Evolutionary conservation across 441 rosid genomes (phyloP).

Genomic region (Bocquillonia castaneifolia): DNA sequence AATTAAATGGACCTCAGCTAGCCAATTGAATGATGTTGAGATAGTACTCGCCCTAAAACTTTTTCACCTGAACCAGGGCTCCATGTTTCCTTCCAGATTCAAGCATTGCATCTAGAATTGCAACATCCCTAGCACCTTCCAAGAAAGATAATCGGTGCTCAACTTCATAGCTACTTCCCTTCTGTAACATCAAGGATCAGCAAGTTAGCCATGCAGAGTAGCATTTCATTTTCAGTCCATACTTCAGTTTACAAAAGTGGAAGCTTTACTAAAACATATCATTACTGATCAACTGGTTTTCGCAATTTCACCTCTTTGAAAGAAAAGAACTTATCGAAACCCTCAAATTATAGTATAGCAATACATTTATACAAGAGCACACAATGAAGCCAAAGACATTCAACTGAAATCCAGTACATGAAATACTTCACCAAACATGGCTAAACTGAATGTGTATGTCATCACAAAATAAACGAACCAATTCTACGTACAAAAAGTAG

Average conservation of each 20-base stretch:
- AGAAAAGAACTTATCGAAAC: too few relatives aligned
- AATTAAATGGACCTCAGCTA: background rate
- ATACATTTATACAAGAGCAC: too few relatives aligned
- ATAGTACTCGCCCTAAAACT: constrained; percentile 32
- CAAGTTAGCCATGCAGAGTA: background rate
- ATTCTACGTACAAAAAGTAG: background rate
- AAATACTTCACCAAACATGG: too few relatives aligned
- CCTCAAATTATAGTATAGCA: too few relatives aligned
- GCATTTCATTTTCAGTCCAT: background rate
- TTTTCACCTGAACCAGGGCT: constrained; percentile 50
- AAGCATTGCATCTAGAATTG: constrained; percentile 89
- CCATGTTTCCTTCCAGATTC: constrained; percentile 75
- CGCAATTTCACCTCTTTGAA: too few relatives aligned
- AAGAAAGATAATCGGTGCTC: constrained; percentile 69
- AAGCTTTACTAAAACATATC: background rate
- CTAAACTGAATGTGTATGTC: background rate
- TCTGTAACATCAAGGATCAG: constrained; percentile 34
- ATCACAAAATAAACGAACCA: background rate
- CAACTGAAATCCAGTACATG: too few relatives aligned
- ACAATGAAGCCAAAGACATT: too few relatives aligned
- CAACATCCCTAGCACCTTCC: constrained; percentile 93
- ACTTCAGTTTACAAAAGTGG: background rate
- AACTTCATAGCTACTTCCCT: constrained; percentile 41
- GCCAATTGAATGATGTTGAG: background rate
- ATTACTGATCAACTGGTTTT: too few relatives aligned